Conservation (phyloP, 2,329 filamentous ascomycete genomes). For the Neopestalotiopsis rosae region DNA sequence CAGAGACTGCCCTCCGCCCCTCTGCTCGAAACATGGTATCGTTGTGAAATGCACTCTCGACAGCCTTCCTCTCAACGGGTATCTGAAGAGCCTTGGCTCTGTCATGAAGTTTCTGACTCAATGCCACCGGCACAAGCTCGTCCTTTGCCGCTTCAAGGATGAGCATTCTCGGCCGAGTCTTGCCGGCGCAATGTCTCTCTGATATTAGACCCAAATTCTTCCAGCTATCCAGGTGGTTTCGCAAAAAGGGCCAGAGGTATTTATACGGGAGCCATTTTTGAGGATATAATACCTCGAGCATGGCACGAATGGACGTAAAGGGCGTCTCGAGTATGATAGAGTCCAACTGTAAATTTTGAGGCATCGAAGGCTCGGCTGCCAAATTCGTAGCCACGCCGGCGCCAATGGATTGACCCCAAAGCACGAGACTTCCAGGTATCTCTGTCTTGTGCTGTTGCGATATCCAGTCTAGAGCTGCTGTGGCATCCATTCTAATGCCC, state of each 20-base stretch:
- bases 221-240: constrained; percentile 65
- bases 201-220: constrained; percentile 53
- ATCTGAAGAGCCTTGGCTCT: constrained; percentile 55
- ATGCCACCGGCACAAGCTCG: constrained; percentile 61
- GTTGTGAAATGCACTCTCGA: constrained; percentile 60
- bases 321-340: constrained; percentile 76
- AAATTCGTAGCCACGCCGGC: constrained; percentile 72
- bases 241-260: constrained; percentile 75
- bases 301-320: constrained; percentile 71
- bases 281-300: constrained; percentile 76
- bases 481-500: constrained; percentile 72
- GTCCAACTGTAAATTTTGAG: constrained; percentile 44
- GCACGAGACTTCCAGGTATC: constrained; percentile 47
- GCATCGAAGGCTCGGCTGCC: constrained; percentile 46
- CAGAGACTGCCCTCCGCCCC: constrained; percentile 50
- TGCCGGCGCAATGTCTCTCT: constrained; percentile 30
- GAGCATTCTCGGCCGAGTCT: constrained; percentile 44
- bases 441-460: constrained; percentile 42
- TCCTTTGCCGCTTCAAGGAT: constrained; percentile 64
- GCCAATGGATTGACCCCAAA: constrained; percentile 83
- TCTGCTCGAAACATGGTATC: constrained; percentile 55
- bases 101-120: constrained; percentile 51
- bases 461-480: constrained; percentile 69
- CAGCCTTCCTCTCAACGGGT: constrained; percentile 47
- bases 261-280: constrained; percentile 82